Conservation (phyloP, 805 yeast genomes). For the Zygotorulaspora sp. region DNA sequence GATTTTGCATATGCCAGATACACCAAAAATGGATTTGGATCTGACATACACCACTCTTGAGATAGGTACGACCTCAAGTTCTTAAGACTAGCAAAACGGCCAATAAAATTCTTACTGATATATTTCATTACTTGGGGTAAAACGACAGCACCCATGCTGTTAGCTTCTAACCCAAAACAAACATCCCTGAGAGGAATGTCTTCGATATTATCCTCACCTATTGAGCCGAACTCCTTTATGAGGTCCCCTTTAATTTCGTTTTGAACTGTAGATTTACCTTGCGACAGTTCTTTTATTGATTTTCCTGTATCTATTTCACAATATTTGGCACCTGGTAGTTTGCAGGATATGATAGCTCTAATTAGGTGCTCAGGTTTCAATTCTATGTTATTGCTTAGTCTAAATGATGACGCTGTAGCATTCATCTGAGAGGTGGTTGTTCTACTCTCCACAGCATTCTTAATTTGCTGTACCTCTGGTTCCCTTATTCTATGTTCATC, state of each 20-base stretch:
- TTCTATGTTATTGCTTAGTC: neutral
- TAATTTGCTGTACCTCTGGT: neutral
- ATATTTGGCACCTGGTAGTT: constrained; percentile 17
- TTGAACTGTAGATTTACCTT: constrained; percentile 78
- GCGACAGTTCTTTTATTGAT: constrained; percentile 89
- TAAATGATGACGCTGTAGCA: neutral
- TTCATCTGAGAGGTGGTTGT: neutral
- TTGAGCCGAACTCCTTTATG: constrained; percentile 10
- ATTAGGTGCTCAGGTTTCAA: constrained; percentile 8
- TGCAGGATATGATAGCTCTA: constrained; percentile 22
- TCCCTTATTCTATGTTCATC: neutral
- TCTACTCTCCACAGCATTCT: neutral
- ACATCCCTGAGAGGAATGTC: constrained; percentile 11
- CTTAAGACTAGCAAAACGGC: constrained; percentile 8
- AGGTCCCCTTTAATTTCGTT: constrained; percentile 17
- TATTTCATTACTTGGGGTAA: constrained; percentile 10
- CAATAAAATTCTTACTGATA: constrained; percentile 9
- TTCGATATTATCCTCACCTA: constrained; percentile 11
- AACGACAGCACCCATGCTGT: constrained; percentile 12
- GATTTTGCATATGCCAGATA: constrained; percentile 9
- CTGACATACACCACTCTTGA: constrained; percentile 9
- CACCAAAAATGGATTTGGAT: constrained; percentile 11
- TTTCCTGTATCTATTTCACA: constrained; percentile 56
- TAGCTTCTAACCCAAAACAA: constrained; percentile 2
- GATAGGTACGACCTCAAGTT: constrained; percentile 11